Evolutionary conservation across 257 asterid genomes (phyloP).

Genomic region (Orobanche coerulescens): DNA sequence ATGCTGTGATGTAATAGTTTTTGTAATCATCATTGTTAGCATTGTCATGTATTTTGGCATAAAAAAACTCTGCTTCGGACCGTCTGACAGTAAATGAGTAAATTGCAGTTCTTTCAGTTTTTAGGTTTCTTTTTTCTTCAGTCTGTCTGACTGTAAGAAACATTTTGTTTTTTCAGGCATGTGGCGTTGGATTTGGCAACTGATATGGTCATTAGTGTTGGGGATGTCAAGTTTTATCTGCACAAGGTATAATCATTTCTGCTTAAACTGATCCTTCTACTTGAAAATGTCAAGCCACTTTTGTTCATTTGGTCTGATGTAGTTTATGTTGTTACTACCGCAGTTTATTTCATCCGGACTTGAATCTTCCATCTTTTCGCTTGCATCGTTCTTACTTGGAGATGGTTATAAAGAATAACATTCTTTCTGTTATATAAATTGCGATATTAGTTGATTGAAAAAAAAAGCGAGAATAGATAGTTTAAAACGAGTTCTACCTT

Average conservation of each 20-base stretch:
- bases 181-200: slow-evolving; percentile 45
- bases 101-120: too few relatives aligned
- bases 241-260: slow-evolving; percentile 33
- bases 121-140: too few relatives aligned
- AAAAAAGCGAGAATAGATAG: too few relatives aligned
- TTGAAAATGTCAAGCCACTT: background rate
- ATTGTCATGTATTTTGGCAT: too few relatives aligned
- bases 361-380: background rate
- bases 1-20: too few relatives aligned
- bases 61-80: too few relatives aligned
- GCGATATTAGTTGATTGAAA: too few relatives aligned
- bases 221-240: slow-evolving; percentile 41
- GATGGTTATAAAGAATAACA: too few relatives aligned
- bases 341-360: background rate
- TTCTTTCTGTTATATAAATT: too few relatives aligned
- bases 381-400: background rate
- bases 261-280: background rate
- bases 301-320: background rate
- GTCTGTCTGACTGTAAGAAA: background rate
- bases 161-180: slow-evolving; percentile 30
- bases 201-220: slow-evolving; percentile 36
- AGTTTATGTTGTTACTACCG: background rate
- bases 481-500: too few relatives aligned
- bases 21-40: too few relatives aligned
- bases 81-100: too few relatives aligned